Evolutionary conservation across 2,329 filamentous ascomycete genomes (phyloP), one percentile per base, ranked within the genome.

Genomic region (Aspergillus fumigatus): DNA sequence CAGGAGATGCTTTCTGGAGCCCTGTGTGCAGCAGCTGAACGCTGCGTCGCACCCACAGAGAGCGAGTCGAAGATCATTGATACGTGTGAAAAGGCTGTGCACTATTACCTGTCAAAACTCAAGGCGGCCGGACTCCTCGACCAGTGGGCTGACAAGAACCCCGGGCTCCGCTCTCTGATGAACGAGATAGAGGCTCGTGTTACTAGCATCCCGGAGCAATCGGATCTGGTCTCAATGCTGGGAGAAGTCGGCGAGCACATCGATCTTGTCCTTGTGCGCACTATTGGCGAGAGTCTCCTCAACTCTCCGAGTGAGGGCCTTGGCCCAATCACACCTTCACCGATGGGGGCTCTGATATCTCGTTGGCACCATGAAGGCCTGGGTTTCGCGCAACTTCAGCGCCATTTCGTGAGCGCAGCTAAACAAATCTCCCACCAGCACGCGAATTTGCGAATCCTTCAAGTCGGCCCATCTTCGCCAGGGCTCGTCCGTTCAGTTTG

Each of bases 381-480:
- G 27, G 52, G 52, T 14, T 53, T 53, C 45, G 19, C 52, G 2
- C 52, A 53, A 49, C 26, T 53, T 27, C 52, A 53, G 26, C 41
- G 38, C 2, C 52, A 53, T 53, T 38, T 53, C n/a, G 27, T 53
- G 52, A 53, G 52, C 45, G 52, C 52, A 53, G 52, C 45, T n/a
- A 53, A 53, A 43, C 52, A 53, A 14, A 53, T 53, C 11, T 53
- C 52, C 27, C 52, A 53, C 17, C 52, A 26, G 52, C 38, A 53
- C 45, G n/a, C 52, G 7, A 11, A 21, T 48, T 17, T 53, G 26
- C 49, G 45, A 49, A 49, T 53, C 43, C 52, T 53, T 32, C 52
- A 53, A 53, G 52, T 53, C 45, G 52, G 52, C 19, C 52, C 52
- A 53, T 53, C 52, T 53, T 53, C 52, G 49, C 26, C 45, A 26